A percentile compares a stretch with the other conserved stretches of the same genome.
phyloP scores from a whole-genome alignment of 2,329 filamentous ascomycete species.

The Colletotrichum viniferum region DNA sequence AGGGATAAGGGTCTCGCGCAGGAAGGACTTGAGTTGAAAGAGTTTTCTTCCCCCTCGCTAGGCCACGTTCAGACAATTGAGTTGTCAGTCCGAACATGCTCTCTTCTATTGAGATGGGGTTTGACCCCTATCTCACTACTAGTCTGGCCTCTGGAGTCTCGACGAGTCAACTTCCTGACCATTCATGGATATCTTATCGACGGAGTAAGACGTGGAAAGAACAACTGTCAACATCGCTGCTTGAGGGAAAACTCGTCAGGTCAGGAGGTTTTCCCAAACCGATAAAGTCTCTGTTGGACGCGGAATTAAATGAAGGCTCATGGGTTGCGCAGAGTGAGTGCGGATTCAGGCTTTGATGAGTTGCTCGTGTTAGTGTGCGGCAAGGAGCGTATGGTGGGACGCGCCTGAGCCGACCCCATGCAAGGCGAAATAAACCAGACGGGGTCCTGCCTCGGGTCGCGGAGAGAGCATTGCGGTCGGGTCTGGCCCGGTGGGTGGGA shows the following conservation, averaged over 20 bases:
- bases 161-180: neutral
- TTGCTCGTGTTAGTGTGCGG: conserved; percentile 6
- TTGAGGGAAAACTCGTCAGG: neutral
- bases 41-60: neutral
- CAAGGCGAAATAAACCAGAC: conserved; percentile 6
- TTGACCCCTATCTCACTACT: neutral
- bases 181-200: neutral
- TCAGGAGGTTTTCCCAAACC: neutral
- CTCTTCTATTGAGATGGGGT: neutral
- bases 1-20: neutral
- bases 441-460: conserved; percentile 7
- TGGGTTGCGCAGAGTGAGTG: neutral
- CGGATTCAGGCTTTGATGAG: conserved; percentile 6
- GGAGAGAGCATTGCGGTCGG: neutral
- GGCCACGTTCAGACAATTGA: neutral
- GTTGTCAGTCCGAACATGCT: neutral
- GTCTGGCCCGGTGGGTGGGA: neutral
- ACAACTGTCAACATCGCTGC: neutral
- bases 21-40: neutral
- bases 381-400: neutral
- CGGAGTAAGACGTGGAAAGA: neutral
- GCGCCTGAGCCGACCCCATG: neutral
- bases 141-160: neutral
- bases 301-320: neutral
- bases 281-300: neutral